These are phyloP conservation scores for Carnegiea gigantea DNA, from an alignment of 179 eudicot species.

Conservation along the genomic window DNA sequence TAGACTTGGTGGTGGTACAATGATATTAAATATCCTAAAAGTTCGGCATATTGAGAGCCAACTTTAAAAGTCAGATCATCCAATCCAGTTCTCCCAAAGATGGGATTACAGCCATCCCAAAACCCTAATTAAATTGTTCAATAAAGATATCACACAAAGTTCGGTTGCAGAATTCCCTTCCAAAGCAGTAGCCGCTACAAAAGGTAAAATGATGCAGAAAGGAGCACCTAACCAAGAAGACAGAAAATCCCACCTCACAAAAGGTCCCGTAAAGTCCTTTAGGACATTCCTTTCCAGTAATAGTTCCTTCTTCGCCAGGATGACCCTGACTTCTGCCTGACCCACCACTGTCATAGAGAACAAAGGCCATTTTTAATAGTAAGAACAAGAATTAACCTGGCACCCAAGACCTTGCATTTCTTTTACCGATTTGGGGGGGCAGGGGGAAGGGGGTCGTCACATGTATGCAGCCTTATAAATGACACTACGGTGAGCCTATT, in stretches of 20 bases:
- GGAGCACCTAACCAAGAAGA: slow-evolving; percentile 10
- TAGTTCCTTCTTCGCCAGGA: slow-evolving; percentile 81
- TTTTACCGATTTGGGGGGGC: not conserved
- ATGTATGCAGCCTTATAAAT: not conserved
- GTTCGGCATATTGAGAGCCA: too few species aligned
- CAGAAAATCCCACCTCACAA: slow-evolving; percentile 58
- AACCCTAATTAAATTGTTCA: not conserved
- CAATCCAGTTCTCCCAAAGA: too few species aligned
- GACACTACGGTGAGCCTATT: not conserved
- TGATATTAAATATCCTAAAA: too few species aligned
- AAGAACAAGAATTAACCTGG: not conserved
- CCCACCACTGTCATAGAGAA: slow-evolving; percentile 69
- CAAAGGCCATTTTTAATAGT: not conserved
- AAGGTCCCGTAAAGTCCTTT: slow-evolving; percentile 88
- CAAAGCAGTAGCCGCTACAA: not conserved
- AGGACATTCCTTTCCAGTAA: slow-evolving; percentile 90
- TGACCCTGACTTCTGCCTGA: slow-evolving; percentile 61
- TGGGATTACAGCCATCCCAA: too few species aligned
- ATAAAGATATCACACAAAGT: not conserved
- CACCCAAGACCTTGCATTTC: not conserved
- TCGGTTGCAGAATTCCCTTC: not conserved
- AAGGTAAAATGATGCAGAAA: not conserved
- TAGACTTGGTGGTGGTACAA: too few species aligned
- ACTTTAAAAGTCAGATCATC: too few species aligned
- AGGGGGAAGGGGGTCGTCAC: not conserved